Evolutionary conservation across 2,329 filamentous ascomycete genomes (phyloP).

Genomic region (Tolypocladium tundrense): DNA sequence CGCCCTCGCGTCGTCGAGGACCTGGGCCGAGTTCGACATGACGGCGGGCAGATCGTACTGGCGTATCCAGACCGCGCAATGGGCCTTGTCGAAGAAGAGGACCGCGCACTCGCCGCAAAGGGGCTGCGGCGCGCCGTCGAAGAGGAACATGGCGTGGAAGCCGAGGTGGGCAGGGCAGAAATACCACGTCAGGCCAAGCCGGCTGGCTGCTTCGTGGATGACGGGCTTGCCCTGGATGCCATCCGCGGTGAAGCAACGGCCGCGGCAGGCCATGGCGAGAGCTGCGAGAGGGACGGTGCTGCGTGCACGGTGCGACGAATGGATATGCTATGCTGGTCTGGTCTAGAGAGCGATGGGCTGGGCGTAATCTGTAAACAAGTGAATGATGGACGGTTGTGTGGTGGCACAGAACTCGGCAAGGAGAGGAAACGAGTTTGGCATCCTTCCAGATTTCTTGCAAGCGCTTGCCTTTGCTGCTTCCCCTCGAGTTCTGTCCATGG

Average conservation of each 20-base stretch:
- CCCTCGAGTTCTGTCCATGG: neutral
- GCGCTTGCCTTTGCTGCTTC: neutral
- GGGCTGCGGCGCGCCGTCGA: slow-evolving; percentile 11
- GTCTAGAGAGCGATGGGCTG: neutral
- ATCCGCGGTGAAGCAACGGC: slow-evolving; percentile 12
- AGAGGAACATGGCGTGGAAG: slow-evolving; percentile 16
- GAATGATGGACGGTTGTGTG: neutral
- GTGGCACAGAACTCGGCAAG: neutral
- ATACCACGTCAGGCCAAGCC: slow-evolving; percentile 16
- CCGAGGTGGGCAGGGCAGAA: slow-evolving; percentile 17
- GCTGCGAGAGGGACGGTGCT: neutral
- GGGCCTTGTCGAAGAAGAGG: slow-evolving; percentile 12
- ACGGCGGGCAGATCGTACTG: slow-evolving; percentile 7
- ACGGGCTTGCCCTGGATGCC: slow-evolving; percentile 1
- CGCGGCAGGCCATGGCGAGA: slow-evolving; percentile 11
- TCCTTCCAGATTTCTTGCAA: neutral
- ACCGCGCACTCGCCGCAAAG: slow-evolving; percentile 23
- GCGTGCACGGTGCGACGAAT: neutral
- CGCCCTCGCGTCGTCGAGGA: neutral
- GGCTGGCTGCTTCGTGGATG: slow-evolving; percentile 9
- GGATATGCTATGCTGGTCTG: neutral
- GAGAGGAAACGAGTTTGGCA: no score
- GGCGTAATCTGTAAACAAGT: neutral
- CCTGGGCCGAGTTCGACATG: slow-evolving; percentile 1
- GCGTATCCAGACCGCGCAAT: slow-evolving; percentile 11